These are phyloP conservation scores for Zymoseptoria ardabiliae DNA, from an alignment of 2,329 filamentous ascomycete genomes.

Conservation along the genomic window DNA sequence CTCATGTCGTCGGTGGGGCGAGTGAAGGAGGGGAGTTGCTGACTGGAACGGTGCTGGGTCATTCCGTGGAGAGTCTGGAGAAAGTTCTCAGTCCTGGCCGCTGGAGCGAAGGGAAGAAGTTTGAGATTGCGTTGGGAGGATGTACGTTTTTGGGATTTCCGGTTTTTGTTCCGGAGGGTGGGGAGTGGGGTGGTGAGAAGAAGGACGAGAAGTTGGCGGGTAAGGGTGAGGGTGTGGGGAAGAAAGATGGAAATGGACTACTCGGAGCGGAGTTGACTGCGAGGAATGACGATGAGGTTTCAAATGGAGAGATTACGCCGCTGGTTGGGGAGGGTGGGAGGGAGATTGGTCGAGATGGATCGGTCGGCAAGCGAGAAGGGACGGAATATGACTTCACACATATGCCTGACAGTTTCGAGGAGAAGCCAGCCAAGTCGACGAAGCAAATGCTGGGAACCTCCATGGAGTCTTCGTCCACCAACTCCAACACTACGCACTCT, in stretches of 20 bases:
- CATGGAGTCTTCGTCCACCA: constrained; percentile 25
- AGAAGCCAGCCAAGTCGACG: constrained; percentile 5
- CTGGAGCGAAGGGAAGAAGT: constrained; percentile 67
- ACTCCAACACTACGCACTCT: constrained; percentile 16
- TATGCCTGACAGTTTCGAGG: constrained; percentile 20
- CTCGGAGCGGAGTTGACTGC: neutral
- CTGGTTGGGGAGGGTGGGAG: neutral
- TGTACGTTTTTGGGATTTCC: constrained; percentile 76
- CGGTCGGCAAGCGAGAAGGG: no score
- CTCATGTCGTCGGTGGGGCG: no score
- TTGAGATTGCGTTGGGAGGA: constrained; percentile 75
- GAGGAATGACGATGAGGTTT: neutral
- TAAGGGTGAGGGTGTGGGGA: constrained; percentile 1
- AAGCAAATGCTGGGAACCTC: constrained; percentile 21
- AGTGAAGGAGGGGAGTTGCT: neutral
- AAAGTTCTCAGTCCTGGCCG: constrained; percentile 66
- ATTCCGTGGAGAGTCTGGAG: constrained; percentile 59
- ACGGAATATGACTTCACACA: constrained; percentile 21
- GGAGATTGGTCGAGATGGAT: neutral
- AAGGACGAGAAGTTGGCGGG: neutral
- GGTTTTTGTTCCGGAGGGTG: constrained; percentile 71
- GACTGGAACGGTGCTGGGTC: constrained; percentile 16
- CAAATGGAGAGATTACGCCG: neutral
- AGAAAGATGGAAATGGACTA: neutral
- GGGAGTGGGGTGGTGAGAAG: constrained; percentile 16